Conservation (phyloP, 2,329 filamentous ascomycete genomes). For the Bisporella sp. region DNA sequence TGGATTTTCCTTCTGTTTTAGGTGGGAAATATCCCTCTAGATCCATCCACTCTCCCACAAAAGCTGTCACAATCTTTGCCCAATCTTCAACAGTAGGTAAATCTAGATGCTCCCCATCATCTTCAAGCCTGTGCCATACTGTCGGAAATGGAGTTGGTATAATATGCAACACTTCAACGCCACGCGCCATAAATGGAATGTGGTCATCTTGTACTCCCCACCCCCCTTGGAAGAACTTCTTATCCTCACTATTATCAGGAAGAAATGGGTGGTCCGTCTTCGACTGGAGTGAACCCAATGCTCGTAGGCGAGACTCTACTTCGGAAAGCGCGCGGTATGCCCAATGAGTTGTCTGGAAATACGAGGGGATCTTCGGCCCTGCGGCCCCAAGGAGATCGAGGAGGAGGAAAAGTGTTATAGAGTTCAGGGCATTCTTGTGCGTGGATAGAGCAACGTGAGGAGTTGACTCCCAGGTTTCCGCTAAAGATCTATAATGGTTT, state of each 20-base stretch:
- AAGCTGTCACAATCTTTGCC: constrained; percentile 76
- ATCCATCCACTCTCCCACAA: constrained; percentile 89
- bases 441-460: constrained; percentile 65
- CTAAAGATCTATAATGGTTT: constrained; percentile 52
- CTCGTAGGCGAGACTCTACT: constrained; percentile 68
- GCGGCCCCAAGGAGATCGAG: constrained; percentile 76
- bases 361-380: constrained; percentile 69
- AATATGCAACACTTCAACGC: constrained; percentile 82
- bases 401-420: constrained; percentile 86
- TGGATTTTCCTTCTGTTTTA: constrained; percentile 5
- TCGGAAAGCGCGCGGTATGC: constrained; percentile 72
- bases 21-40: constrained; percentile 36
- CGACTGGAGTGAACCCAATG: constrained; percentile 59
- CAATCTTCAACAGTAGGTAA: constrained; percentile 76
- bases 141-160: constrained; percentile 77
- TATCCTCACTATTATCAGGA: constrained; percentile 49
- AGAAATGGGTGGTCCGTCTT: constrained; percentile 54
- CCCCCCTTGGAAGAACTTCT: constrained; percentile 39
- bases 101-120: constrained; percentile 82
- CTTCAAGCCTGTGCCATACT: constrained; percentile 81
- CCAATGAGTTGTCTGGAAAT: constrained; percentile 89
- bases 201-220: constrained; percentile 76
- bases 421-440: constrained; percentile 65
- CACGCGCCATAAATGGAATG: constrained; percentile 78
- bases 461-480: constrained; percentile 70